Conservation (phyloP, 345 rosid genomes). For the Xanthoceras sorbifolium region DNA sequence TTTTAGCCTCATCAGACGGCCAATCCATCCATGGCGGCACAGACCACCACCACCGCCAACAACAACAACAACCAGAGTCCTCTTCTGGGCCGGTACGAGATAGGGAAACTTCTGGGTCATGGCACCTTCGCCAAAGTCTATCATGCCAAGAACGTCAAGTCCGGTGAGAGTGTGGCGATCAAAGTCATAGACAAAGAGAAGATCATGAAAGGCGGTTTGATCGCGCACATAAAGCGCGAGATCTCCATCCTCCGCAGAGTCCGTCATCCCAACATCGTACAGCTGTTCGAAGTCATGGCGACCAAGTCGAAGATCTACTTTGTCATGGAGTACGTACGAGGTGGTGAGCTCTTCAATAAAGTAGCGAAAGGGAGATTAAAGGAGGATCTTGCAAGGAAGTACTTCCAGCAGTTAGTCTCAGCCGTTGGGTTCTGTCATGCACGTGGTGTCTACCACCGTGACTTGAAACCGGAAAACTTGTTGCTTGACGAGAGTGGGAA, state of each 20-base stretch:
- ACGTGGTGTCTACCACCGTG: conserved; percentile 86
- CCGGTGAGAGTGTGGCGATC: conserved; percentile 62
- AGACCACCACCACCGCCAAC: conserved; percentile 8
- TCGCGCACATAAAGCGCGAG: conserved; percentile 77
- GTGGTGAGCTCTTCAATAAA: conserved; percentile 76
- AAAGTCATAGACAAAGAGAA: conserved; percentile 82
- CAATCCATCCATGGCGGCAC: conserved; percentile 16
- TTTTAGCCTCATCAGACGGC: background rate
- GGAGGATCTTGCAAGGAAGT: conserved; percentile 62
- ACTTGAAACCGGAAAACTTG: conserved; percentile 80
- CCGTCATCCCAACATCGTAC: conserved; percentile 80
- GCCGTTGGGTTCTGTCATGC: conserved; percentile 80
- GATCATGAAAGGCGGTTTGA: conserved; percentile 61
- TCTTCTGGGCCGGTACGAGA: conserved; percentile 70
- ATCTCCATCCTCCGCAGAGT: conserved; percentile 88
- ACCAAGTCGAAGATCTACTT: conserved; percentile 80
- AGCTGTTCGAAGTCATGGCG: conserved; percentile 85
- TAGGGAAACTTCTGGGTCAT: conserved; percentile 78
- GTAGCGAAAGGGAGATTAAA: conserved; percentile 69
- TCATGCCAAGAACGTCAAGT: conserved; percentile 58
- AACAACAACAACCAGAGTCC: conserved; percentile 41
- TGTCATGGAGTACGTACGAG: conserved; percentile 83
- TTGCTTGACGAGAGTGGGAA: conserved; percentile 73
- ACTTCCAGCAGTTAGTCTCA: conserved; percentile 77
- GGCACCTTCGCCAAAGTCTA: conserved; percentile 93